Conservation (phyloP, 768 basidiomycete species). For the Psilocybe cyanescens region DNA sequence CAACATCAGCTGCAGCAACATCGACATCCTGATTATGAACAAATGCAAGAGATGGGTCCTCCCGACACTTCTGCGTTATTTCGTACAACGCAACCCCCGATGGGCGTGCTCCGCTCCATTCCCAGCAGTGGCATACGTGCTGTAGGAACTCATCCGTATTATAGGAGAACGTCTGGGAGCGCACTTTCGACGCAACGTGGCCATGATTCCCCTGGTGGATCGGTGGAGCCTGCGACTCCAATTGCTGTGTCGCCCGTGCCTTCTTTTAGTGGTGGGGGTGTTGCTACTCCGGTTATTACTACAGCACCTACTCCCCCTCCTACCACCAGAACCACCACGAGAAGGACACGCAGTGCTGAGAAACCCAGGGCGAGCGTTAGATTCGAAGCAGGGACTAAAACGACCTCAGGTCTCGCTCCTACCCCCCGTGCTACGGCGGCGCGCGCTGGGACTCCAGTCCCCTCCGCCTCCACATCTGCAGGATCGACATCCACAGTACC, state of each 20-base stretch:
- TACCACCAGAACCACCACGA: not conserved
- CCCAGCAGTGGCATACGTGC: conserved; percentile 6
- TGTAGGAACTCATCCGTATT: conserved; percentile 7
- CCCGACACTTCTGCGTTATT: conserved; percentile 13
- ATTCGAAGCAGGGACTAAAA: not conserved
- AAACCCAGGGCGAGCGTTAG: not conserved
- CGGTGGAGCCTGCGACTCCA: not conserved
- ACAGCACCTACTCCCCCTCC: not conserved
- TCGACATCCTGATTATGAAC: conserved; percentile 1
- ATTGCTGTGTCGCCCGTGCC: not conserved
- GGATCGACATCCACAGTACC: not conserved
- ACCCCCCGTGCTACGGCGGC: not conserved
- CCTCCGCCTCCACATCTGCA: not conserved
- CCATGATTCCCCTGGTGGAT: not conserved
- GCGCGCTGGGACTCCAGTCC: not conserved
- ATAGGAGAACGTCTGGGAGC: conserved; percentile 1
- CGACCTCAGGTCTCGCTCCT: not conserved
- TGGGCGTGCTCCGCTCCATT: conserved; percentile 8
- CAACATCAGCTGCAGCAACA: conserved; percentile 5
- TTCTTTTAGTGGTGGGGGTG: not conserved
- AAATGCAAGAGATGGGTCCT: conserved; percentile 12
- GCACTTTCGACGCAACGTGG: not conserved
- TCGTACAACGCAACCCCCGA: not conserved
- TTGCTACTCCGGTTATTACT: not conserved
- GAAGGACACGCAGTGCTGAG: not conserved